Evolutionary conservation across 805 yeast genomes (phyloP).

Genomic region (Ogataea zsoltii): DNA sequence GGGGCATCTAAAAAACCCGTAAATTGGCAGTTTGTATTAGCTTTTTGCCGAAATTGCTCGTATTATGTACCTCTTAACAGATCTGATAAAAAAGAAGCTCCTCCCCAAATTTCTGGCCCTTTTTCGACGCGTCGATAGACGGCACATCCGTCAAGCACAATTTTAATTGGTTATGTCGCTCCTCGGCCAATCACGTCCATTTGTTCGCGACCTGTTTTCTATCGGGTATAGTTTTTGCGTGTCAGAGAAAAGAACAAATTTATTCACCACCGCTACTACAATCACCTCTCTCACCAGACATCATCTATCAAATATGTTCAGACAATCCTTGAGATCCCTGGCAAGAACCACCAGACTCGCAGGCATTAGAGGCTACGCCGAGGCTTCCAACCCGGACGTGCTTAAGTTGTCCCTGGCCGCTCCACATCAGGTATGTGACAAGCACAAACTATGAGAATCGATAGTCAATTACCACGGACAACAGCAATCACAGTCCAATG

Average conservation of each 20-base stretch:
- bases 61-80: too few relatives aligned
- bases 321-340: constrained; percentile 62
- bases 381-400: constrained; percentile 61
- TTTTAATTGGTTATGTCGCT: not conserved
- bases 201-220: constrained; percentile 8
- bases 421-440: constrained; percentile 63
- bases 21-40: too few relatives aligned
- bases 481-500: not conserved
- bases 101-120: not conserved
- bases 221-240: constrained; percentile 8
- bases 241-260: constrained; percentile 1
- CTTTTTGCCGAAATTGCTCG: too few relatives aligned
- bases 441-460: not conserved
- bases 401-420: constrained; percentile 87
- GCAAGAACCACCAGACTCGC: constrained; percentile 56
- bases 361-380: constrained; percentile 87
- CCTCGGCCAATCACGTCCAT: constrained; percentile 14
- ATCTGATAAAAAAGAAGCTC: too few relatives aligned
- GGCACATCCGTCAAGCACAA: constrained; percentile 10
- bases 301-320: constrained; percentile 44
- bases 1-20: too few relatives aligned
- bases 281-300: not conserved
- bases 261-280: not conserved
- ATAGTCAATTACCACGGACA: too few relatives aligned
- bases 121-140: constrained; percentile 25